Evolutionary conservation across 768 basidiomycete genomes (phyloP).

Genomic region (Lactarius sanguifluus): DNA sequence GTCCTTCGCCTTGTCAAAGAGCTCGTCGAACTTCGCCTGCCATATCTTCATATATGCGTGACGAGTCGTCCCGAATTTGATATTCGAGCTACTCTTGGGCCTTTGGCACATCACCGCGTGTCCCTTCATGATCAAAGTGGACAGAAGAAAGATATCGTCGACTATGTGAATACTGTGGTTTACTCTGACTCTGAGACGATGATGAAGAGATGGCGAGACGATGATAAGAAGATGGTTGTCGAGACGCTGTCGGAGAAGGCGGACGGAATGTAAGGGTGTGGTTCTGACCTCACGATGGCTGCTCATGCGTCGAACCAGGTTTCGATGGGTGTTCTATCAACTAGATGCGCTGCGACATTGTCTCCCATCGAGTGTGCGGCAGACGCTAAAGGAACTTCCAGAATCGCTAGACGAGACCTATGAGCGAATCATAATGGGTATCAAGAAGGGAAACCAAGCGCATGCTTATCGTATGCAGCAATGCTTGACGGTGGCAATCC

Average conservation of each 20-base stretch:
- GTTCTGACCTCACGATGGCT: background rate
- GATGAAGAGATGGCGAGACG: background rate
- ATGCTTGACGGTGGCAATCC: background rate
- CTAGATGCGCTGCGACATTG: background rate
- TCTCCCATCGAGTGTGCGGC: background rate
- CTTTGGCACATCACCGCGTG: background rate
- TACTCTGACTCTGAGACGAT: background rate
- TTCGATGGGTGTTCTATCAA: background rate
- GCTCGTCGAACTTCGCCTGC: background rate
- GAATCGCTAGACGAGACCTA: background rate
- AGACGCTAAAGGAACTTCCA: background rate
- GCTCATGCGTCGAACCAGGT: background rate
- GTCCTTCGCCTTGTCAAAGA: background rate
- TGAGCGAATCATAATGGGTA: background rate
- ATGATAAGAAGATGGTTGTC: background rate
- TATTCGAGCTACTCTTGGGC: background rate
- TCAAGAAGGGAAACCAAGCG: background rate
- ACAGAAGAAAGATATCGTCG: background rate
- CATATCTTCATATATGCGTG: background rate
- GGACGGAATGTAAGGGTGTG: background rate
- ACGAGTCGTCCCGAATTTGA: background rate
- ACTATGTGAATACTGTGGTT: background rate
- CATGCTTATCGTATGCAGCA: background rate
- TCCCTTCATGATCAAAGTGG: background rate
- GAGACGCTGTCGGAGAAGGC: background rate